Conservation (phyloP, 2,329 filamentous ascomycete species). For the Aspergillus tamarii region DNA sequence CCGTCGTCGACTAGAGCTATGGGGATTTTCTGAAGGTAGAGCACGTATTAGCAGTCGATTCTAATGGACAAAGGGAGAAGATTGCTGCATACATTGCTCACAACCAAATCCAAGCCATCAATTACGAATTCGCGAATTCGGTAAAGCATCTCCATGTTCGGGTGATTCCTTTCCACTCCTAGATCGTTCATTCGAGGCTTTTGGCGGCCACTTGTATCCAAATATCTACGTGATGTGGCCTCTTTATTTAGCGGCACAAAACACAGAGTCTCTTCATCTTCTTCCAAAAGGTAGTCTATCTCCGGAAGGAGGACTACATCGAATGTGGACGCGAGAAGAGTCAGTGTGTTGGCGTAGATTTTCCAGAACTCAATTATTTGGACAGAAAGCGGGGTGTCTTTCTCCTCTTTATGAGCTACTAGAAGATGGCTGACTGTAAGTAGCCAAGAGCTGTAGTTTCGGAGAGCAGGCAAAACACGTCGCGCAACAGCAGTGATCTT, state of each 20-base stretch:
- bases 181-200: constrained; percentile 59
- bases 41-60: constrained; percentile 21
- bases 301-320: constrained; percentile 59
- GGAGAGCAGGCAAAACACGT: constrained; percentile 65
- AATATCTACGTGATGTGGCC: constrained; percentile 56
- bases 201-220: constrained; percentile 44
- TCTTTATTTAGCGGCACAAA: constrained; percentile 63
- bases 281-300: constrained; percentile 66
- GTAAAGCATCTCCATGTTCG: constrained; percentile 68
- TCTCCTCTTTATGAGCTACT: constrained; percentile 52
- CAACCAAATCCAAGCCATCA: constrained; percentile 62
- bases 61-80: constrained; percentile 7
- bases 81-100: constrained; percentile 44
- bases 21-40: constrained; percentile 47
- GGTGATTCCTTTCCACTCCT: constrained; percentile 56
- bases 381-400: constrained; percentile 58
- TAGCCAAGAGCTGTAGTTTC: constrained; percentile 71
- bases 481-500: constrained; percentile 63
- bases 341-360: constrained; percentile 65
- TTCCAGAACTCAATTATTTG: constrained; percentile 67
- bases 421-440: constrained; percentile 59
- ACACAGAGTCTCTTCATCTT: constrained; percentile 68
- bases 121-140: constrained; percentile 65
- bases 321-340: constrained; percentile 62
- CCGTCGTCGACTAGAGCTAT: constrained; percentile 51